Base-by-base conservation (phyloP, 1,284 basidiomycete genomes). In the Cystobasidiaceae sp. region DNA sequence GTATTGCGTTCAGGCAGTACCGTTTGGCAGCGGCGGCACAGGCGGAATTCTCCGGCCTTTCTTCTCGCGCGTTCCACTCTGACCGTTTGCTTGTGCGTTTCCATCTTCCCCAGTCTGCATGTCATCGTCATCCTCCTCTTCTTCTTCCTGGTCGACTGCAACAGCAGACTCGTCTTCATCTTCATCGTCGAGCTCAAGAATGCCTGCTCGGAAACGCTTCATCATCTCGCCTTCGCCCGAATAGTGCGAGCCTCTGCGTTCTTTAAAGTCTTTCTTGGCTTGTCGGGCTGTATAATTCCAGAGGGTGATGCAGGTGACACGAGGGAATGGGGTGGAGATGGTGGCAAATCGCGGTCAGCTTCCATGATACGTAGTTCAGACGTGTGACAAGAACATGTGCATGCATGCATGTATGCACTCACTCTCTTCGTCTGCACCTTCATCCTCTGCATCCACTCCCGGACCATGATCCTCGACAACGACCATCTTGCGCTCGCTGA, bases 401-500 rank as follows among this genome's bases (percentile, higher is more conserved):
- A 23, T 34, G n/a, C 50, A 51, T 4, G 4, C 23, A 59, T 17
- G 51, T 8, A 7, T n/a, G n/a, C 17, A 55, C 61, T 48, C 27
- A 64, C 61, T 64, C 54, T 67, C 66, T 34, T 67, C 66, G 41
- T 61, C 62, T 39, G 43, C 44, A 17, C 59, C 51, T 67, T 69
- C 67, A 69, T 72, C 71, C 56, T 72, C 72, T 23, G 72, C 71
- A 54, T 73, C 60, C 51, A 41, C 62, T n/a, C 30, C 50, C 28
- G 17, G 46, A 39, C 54, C 39, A 17, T 64, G 64, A 19, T 64
- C 66, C 30, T 71, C 72, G 28, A 71, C 67, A 9, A 69, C 60
- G 33, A 72, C 71, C 68, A 70, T 73, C 67, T 74, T 72, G 32
- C 72, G 69, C 39, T 63, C 51, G 39, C 54, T 69, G 27, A 74